Percentiles rank a stretch among this genome's conserved stretches.
phyloP scores from a whole-genome alignment of 768 basidiomycete genomes.

The Leucocoprinus leucothites region DNA sequence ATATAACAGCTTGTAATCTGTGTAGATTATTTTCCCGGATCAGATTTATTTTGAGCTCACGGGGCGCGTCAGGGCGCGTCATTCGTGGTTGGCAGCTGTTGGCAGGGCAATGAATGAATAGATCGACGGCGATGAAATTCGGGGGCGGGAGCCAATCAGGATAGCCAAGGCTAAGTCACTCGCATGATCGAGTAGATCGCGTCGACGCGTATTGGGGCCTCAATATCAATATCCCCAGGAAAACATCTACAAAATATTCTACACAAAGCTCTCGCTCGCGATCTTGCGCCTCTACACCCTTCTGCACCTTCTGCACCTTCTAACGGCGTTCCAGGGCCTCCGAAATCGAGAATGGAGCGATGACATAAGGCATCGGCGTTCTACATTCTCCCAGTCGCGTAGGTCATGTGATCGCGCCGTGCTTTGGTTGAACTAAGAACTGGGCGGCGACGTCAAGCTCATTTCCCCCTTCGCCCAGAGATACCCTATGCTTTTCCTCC shows the following conservation, averaged over 20 bases:
- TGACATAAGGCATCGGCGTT: constrained; percentile 1
- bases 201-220: no score
- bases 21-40: neutral
- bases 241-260: no score
- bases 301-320: no score
- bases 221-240: no score
- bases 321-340: no score
- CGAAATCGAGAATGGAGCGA: neutral
- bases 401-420: constrained; percentile 10
- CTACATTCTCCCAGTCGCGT: neutral
- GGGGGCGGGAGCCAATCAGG: neutral
- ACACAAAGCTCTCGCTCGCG: no score
- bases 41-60: neutral
- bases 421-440: constrained; percentile 10
- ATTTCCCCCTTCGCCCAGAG: constrained; percentile 6
- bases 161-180: no score
- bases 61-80: no score
- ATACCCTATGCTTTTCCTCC: constrained; percentile 13
- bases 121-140: neutral
- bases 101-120: neutral
- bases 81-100: no score
- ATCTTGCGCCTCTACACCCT: no score
- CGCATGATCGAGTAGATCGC: no score
- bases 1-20: constrained; percentile 3
- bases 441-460: neutral